These are phyloP conservation scores for Gracilaria caudata DNA, from an alignment of 23 red algal species.

Conservation along the genomic window DNA sequence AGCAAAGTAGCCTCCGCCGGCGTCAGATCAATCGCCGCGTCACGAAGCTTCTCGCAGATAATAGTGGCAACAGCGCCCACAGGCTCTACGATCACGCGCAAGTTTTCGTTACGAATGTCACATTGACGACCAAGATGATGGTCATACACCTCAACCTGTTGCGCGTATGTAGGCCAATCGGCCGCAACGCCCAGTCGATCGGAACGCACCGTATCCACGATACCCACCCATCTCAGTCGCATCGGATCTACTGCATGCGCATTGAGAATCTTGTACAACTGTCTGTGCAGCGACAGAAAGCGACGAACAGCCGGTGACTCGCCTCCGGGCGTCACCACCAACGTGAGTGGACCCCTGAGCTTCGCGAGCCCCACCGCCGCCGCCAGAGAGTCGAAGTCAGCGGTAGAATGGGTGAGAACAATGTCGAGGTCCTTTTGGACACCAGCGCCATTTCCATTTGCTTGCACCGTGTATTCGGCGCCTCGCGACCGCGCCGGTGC, in stretches of 20 bases:
- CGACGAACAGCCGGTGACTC: constrained; percentile 55
- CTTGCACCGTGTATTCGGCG: neutral
- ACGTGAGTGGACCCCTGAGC: constrained; percentile 51
- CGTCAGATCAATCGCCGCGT: constrained; percentile 35
- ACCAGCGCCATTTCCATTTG: neutral
- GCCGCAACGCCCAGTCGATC: constrained; percentile 72
- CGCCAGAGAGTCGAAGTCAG: constrained; percentile 83
- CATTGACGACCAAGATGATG: constrained; percentile 70
- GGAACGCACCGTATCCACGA: constrained; percentile 63
- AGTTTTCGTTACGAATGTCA: constrained; percentile 56
- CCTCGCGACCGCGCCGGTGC: neutral
- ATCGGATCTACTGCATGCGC: constrained; percentile 52
- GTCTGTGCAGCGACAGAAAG: constrained; percentile 68
- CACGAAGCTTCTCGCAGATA: constrained; percentile 73
- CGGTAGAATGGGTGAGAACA: constrained; percentile 70
- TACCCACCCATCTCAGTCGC: constrained; percentile 72
- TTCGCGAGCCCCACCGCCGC: constrained; percentile 83
- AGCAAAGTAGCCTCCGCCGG: constrained; percentile 78
- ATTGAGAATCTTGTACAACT: constrained; percentile 61
- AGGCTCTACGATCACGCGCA: constrained; percentile 56
- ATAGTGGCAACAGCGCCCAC: constrained; percentile 87
- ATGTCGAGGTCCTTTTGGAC: constrained; percentile 48
- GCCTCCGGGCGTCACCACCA: constrained; percentile 72
- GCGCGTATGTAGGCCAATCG: constrained; percentile 54
- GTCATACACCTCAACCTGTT: constrained; percentile 70